Evolutionary conservation across 164 flowering plant genomes (phyloP), one percentile per base, ranked within the genome.

Genomic region (Cinnamomum micranthum): DNA sequence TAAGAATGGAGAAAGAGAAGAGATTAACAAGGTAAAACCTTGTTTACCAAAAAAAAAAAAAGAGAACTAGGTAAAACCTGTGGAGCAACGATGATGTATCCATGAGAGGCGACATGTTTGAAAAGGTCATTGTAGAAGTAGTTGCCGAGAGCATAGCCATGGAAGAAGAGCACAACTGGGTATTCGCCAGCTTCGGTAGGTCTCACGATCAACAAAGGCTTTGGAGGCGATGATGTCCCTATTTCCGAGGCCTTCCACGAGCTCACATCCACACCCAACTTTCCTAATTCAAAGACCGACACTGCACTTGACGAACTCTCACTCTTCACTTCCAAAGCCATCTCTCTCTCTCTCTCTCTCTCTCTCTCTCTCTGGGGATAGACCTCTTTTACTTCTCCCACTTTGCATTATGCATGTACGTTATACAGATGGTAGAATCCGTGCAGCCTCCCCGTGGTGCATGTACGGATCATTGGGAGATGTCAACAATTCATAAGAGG

Each of bases 31-130:
- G n/a, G 13, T 13, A 28, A 59, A 59, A 86, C 91, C 90, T 89
- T 31, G 33, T 31, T 31, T 31, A 3, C 33, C 4, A 31, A 31
- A 31, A 31, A 31, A 31, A 31, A 2, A 2, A 28, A 2, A 2
- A 24, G 25, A 24, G 4, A 27, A 2, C 5, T 27, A 33, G n/a
- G 13, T 4, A 55, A 33, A 59, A 86, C 91, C 90, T 89, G 90
- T 71, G 92, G 94, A 75, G 91, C 90, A 4, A 89, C 77, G 24
- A 83, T 86, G 7, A 89, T 85, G 81, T 87, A 89, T 62, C 95
- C 95, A 80, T 91, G 89, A 47, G 93, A 89, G 73, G 95, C 86
- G 12, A 91, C 74, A 72, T 86, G 93, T 1, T 65, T 78, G 68
- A 88, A 51, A 19, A 91, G 85, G 76, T 85, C 83, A 31, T 85